Conservation (phyloP, 306 rosid species). For the Lathyrus aphaca region DNA sequence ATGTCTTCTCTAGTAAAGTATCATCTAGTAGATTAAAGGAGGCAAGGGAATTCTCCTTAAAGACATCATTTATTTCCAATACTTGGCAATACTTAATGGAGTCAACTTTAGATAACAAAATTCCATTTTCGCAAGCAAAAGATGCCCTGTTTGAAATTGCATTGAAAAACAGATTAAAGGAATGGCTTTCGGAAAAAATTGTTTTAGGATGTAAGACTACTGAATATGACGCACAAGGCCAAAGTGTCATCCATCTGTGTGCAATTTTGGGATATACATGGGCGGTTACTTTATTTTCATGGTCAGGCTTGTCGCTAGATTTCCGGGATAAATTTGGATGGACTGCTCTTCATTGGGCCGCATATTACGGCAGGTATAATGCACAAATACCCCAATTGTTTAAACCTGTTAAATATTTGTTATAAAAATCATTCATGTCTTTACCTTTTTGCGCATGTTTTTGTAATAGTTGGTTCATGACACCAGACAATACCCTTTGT, state of each 20-base stretch:
- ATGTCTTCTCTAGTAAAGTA: slow-evolving; percentile 58
- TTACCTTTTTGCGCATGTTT: neutral
- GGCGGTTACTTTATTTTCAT: slow-evolving; percentile 73
- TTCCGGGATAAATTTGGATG: slow-evolving; percentile 92
- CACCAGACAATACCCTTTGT: neutral
- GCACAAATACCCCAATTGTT: slow-evolving; percentile 24
- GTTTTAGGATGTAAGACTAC: slow-evolving; percentile 60
- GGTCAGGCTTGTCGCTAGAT: slow-evolving; percentile 87
- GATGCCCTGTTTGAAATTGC: slow-evolving; percentile 63
- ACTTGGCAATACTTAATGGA: slow-evolving; percentile 62
- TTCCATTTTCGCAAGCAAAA: slow-evolving; percentile 66
- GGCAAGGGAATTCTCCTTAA: slow-evolving; percentile 68
- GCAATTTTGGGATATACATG: slow-evolving; percentile 85
- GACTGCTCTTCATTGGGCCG: slow-evolving; percentile 99
- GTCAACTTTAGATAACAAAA: slow-evolving; percentile 54
- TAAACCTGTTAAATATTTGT: neutral
- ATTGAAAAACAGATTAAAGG: slow-evolving; percentile 72
- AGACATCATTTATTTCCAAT: slow-evolving; percentile 58
- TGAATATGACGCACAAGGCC: slow-evolving; percentile 76
- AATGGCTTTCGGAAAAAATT: slow-evolving; percentile 85
- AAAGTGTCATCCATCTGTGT: slow-evolving; percentile 92
- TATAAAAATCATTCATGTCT: neutral
- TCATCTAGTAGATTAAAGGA: slow-evolving; percentile 55
- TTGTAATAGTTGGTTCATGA: slow-evolving; percentile 2
- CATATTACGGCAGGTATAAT: slow-evolving; percentile 75